Conservation (phyloP, 805 yeast genomes). For the Kurtzmaniella cleridarum region DNA sequence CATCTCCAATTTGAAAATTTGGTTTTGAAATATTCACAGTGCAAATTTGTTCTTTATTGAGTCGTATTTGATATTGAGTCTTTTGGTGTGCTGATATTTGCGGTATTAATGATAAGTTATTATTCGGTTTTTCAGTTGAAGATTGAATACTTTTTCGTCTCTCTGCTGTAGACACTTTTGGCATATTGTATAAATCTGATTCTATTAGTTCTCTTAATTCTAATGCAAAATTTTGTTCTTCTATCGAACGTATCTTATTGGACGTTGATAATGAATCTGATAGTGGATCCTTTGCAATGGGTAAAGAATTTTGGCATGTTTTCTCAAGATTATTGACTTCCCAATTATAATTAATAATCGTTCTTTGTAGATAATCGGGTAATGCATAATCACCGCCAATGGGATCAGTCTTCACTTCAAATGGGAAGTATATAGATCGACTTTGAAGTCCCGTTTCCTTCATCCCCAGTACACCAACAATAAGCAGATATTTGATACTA, state of each 20-base stretch:
- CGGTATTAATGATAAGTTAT: slow-evolving; percentile 11
- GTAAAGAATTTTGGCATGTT: background rate
- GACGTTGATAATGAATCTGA: background rate
- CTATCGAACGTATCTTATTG: background rate
- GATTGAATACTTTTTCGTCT: slow-evolving; percentile 23
- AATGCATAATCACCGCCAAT: slow-evolving; percentile 23
- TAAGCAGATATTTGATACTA: slow-evolving; percentile 31
- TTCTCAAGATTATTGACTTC: slow-evolving; percentile 8
- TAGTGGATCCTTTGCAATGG: too few species aligned
- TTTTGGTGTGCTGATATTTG: slow-evolving; percentile 25
- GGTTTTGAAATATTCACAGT: slow-evolving; percentile 26
- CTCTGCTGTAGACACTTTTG: slow-evolving; percentile 27
- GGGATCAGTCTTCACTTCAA: slow-evolving; percentile 19
- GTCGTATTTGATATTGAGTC: slow-evolving; percentile 33
- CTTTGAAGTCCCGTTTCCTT: slow-evolving; percentile 11
- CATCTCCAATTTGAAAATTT: slow-evolving; percentile 35
- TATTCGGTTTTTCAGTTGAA: slow-evolving; percentile 10
- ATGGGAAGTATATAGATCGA: slow-evolving; percentile 31
- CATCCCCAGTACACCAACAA: slow-evolving; percentile 27
- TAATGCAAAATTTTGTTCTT: slow-evolving; percentile 17
- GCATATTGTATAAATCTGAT: slow-evolving; percentile 27
- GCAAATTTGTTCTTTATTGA: slow-evolving; percentile 29
- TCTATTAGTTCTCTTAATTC: slow-evolving; percentile 29
- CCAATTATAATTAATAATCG: slow-evolving; percentile 26
- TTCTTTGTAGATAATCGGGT: slow-evolving; percentile 20